These are phyloP conservation scores for Candida silvicultrix DNA, from an alignment of 805 yeast species.

Conservation along the genomic window DNA sequence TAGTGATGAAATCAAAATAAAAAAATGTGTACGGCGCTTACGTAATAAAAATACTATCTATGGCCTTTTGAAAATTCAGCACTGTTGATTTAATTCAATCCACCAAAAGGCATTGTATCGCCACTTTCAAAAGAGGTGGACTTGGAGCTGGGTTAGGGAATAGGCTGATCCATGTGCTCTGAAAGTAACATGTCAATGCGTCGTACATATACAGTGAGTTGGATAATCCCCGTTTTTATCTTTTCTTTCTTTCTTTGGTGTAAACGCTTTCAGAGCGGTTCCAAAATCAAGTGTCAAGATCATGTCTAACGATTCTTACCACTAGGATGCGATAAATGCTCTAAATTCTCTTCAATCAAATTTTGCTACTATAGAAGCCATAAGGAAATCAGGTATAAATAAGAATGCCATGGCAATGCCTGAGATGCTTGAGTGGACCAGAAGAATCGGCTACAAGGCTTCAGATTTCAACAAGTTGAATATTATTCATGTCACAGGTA, in stretches of 20 bases:
- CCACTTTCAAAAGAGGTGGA: too few relatives aligned
- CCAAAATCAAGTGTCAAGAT: not conserved
- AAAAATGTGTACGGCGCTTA: too few relatives aligned
- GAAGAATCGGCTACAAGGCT: slow-evolving; percentile 62
- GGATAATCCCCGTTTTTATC: not conserved
- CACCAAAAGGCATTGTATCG: too few relatives aligned
- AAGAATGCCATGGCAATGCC: slow-evolving; percentile 66
- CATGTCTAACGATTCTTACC: not conserved
- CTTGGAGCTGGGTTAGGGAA: too few relatives aligned
- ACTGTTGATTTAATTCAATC: too few relatives aligned
- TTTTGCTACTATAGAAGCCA: slow-evolving; percentile 82
- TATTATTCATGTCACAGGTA: slow-evolving; percentile 90
- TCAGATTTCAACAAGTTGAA: slow-evolving; percentile 68
- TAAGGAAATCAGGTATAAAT: slow-evolving; percentile 55
- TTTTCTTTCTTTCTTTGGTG: too few relatives aligned
- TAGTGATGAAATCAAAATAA: not conserved
- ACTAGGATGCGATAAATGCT: slow-evolving; percentile 72
- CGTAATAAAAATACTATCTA: too few relatives aligned
- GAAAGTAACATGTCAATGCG: not conserved
- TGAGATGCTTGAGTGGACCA: slow-evolving; percentile 80
- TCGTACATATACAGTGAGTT: not conserved
- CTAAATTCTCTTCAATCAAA: slow-evolving; percentile 88
- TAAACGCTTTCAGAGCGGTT: too few relatives aligned
- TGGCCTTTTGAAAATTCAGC: too few relatives aligned
- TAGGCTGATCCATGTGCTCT: not conserved